phyloP scores from a whole-genome alignment of 2,329 filamentous ascomycete species.

The Aspergillus jensenii region DNA sequence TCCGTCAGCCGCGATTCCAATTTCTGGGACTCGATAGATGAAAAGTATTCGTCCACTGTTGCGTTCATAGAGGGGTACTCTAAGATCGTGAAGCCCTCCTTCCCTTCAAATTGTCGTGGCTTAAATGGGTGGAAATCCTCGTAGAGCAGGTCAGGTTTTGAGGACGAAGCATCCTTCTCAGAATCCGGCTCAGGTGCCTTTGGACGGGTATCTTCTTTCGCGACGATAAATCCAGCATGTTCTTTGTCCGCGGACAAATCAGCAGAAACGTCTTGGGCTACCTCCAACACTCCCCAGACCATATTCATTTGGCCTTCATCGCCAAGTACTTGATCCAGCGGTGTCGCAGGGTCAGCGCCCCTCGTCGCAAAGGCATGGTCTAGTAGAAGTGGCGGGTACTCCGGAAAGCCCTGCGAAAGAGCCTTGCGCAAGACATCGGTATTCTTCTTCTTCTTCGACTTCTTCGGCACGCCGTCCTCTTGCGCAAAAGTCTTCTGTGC shows the following conservation, averaged over 20 bases:
- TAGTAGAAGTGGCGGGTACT: constrained; percentile 82
- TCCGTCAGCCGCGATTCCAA: constrained; percentile 81
- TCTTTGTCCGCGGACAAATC: constrained; percentile 65
- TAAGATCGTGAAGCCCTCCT: constrained; percentile 66
- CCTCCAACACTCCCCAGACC: constrained; percentile 66
- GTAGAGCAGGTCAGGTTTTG: constrained; percentile 62
- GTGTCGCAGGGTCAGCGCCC: constrained; percentile 66
- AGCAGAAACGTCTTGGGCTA: constrained; percentile 69
- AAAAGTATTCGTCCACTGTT: constrained; percentile 95
- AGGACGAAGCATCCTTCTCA: constrained; percentile 36
- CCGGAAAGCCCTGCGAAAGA: constrained; percentile 79
- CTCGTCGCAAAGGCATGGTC: constrained; percentile 77
- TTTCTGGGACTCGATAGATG: constrained; percentile 91
- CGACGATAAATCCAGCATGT: constrained; percentile 84
- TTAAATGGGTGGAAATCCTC: constrained; percentile 95
- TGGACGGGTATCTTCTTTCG: constrained; percentile 54
- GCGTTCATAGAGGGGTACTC: constrained; percentile 85
- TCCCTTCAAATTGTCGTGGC: constrained; percentile 73
- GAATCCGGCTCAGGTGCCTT: constrained; percentile 31
- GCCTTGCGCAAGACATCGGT: constrained; percentile 77
- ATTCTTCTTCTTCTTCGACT: constrained; percentile 72
- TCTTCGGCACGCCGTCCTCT: constrained; percentile 51
- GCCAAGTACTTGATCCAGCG: constrained; percentile 68
- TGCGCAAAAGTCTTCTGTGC: constrained; percentile 49
- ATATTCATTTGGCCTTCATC: constrained; percentile 64